Evolutionary conservation across 306 rosid genomes (phyloP), one percentile per base, ranked within the genome.

Genomic region (Carpinus fangiana): DNA sequence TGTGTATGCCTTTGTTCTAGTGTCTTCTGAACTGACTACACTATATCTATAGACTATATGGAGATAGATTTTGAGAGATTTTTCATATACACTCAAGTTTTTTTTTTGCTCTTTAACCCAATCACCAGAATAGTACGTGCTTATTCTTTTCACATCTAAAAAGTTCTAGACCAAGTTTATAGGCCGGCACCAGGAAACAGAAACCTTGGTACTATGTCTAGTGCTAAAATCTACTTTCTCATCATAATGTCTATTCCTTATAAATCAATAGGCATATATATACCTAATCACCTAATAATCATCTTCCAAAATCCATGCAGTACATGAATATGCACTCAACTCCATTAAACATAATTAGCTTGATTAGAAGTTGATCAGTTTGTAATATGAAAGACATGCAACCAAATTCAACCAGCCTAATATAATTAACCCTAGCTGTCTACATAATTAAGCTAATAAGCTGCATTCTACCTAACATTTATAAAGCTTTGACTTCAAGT

Each of bases 401-500:
- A 36, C 18, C 43, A 17, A 34, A 64, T 38, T 41, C 45, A 41
- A 0, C 45, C 7, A 41, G 8, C 45, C 34, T 31, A 2, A 31
- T 31, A 31, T 41, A 1, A 6, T 7, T 41, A 41, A 41, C 45
- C 45, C 8, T 41, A 41, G 45, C 7, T 41, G 7, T 41, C 45
- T 41, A 38, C 41, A 0, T 66, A n/a, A 51, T 2, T 62, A n/a
- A 66, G 26, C 23, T 5, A 5, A 41, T 18, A 41, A 66, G 23
- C 51, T 8, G 17, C 51, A 66, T 41, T 66, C 72, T 66, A 5
- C 31, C 72, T 66, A 38, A 17, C n/a, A 38, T 66, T 66, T 11
- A 66, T 41, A 66, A 66, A 66, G 50, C 72, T 66, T 66, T 66
- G 72, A 66, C 72, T 66, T 66, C 16, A 38, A 9, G 31, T 38